These are phyloP conservation scores for Xeromyces bisporus DNA, from an alignment of 495 filamentous ascomycete species.

Conservation along the genomic window DNA sequence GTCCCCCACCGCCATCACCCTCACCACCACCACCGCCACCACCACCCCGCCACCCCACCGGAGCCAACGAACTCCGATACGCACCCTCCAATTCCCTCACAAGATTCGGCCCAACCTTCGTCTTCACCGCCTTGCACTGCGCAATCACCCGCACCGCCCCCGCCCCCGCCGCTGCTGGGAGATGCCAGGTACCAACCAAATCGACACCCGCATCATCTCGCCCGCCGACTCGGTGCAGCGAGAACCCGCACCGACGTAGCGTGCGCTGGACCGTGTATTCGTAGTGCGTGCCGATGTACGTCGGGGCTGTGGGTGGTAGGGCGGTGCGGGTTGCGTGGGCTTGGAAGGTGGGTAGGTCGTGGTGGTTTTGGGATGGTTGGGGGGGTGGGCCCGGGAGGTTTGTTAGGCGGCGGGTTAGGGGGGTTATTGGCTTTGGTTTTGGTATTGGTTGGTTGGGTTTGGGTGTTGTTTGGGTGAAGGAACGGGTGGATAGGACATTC, in stretches of 20 bases:
- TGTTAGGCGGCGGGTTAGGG: conserved; percentile 26
- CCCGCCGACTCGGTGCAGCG: conserved; percentile 55
- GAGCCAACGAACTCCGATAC: conserved; percentile 50
- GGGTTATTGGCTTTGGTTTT: too few relatives aligned
- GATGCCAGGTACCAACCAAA: conserved; percentile 61
- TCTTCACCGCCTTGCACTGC: conserved; percentile 61
- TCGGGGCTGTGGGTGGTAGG: conserved; percentile 20
- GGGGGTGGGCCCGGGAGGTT: conserved; percentile 22
- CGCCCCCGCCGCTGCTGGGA: conserved; percentile 28
- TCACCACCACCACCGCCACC: too few relatives aligned
- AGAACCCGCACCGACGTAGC: conserved; percentile 46
- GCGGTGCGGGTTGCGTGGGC: conserved; percentile 40
- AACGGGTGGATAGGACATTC: too few relatives aligned
- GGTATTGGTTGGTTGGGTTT: conserved; percentile 4
- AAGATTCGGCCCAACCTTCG: conserved; percentile 41
- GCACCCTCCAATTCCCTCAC: conserved; percentile 79
- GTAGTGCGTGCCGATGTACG: conserved; percentile 36
- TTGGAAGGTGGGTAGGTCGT: conserved; percentile 54
- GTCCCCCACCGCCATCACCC: too few relatives aligned
- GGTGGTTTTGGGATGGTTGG: conserved; percentile 38
- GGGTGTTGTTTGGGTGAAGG: conserved; percentile 6
- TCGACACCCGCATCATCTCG: conserved; percentile 68
- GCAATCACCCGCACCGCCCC: conserved; percentile 45
- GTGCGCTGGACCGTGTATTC: conserved; percentile 58
- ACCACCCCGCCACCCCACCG: conserved; percentile 51